Percentiles rank a stretch among this genome's conserved stretches.
phyloP scores from a whole-genome alignment of 257 asterid species.

The Solanum sejunctum region DNA sequence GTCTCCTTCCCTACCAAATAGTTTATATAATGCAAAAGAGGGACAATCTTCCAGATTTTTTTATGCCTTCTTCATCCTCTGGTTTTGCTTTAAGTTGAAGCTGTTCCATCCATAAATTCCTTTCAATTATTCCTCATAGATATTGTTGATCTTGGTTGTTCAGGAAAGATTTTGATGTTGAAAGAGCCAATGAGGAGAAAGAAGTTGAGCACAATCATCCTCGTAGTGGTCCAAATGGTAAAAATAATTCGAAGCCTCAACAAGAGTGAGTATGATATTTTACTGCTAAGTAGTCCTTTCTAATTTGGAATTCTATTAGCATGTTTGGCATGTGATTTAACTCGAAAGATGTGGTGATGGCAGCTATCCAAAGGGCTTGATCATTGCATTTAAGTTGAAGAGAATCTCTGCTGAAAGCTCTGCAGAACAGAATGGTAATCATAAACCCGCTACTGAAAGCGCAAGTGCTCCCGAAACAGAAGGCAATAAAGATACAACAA shows the following conservation, averaged over 20 bases:
- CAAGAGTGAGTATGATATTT: conserved; percentile 40
- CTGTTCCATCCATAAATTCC: neutral
- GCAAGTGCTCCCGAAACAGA: conserved; percentile 24
- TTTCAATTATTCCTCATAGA: neutral
- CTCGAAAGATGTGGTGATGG: conserved; percentile 5
- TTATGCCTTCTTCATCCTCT: neutral
- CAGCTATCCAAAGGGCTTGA: conserved; percentile 87
- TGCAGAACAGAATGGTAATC: conserved; percentile 25
- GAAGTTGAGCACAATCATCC: conserved; percentile 30
- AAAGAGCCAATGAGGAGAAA: conserved; percentile 64
- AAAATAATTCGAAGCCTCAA: conserved; percentile 34
- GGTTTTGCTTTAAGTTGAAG: neutral
- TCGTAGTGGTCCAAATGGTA: conserved; percentile 32
- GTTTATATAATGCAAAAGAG: neutral
- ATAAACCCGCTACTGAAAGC: conserved; percentile 11
- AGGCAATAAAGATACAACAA: conserved; percentile 18
- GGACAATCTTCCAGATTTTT: neutral
- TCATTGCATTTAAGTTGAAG: conserved; percentile 70
- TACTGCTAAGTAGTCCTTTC: neutral
- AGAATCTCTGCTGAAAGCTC: conserved; percentile 32
- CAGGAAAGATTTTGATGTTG: conserved; percentile 70
- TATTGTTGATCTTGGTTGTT: conserved; percentile 1
- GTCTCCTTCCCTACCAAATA: neutral
- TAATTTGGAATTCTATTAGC: neutral
- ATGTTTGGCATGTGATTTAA: neutral